Percentiles rank a stretch among this genome's conserved stretches.
These are phyloP conservation scores for Tremellales sp. DNA, from an alignment of 1,284 basidiomycete species.

Conservation along the genomic window DNA sequence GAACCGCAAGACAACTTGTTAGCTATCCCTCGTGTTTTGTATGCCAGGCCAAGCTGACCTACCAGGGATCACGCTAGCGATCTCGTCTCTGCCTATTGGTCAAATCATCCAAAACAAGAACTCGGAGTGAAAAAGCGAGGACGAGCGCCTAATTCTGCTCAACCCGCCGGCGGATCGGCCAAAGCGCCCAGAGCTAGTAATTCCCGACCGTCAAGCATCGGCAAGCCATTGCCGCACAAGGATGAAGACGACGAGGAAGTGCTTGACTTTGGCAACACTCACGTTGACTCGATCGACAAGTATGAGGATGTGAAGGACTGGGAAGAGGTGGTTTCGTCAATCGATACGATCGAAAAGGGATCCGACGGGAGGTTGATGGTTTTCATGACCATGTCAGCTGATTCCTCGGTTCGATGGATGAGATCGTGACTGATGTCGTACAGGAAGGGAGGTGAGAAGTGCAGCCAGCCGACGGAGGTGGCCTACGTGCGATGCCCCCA, in stretches of 20 bases:
- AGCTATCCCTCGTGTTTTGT: conserved; percentile 3
- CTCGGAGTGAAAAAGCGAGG: conserved; percentile 21
- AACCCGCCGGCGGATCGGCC: not conserved
- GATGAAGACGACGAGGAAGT: conserved; percentile 59
- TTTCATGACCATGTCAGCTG: conserved; percentile 44
- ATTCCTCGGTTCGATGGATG: not conserved
- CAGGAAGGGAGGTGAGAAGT: conserved; percentile 39
- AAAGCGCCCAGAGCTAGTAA: conserved; percentile 44
- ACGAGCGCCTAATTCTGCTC: conserved; percentile 8
- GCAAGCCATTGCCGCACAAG: too few species aligned
- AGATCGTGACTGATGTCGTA: not conserved
- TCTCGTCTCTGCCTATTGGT: conserved; percentile 37
- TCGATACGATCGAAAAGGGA: conserved; percentile 42
- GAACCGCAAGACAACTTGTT: conserved; percentile 45
- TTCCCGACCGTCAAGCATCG: conserved; percentile 45
- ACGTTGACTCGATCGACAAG: conserved; percentile 30
- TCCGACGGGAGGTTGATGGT: conserved; percentile 26
- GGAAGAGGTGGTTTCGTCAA: conserved; percentile 37
- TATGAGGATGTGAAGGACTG: conserved; percentile 40
- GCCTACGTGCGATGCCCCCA: conserved; percentile 41
- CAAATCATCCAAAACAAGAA: conserved; percentile 10
- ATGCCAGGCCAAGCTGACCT: not conserved
- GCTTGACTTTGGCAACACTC: conserved; percentile 40
- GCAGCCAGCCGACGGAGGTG: conserved; percentile 22
- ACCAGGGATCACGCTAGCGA: conserved; percentile 34